phyloP scores from a whole-genome alignment of 257 asterid genomes.

The Solanum stenotomum region DNA sequence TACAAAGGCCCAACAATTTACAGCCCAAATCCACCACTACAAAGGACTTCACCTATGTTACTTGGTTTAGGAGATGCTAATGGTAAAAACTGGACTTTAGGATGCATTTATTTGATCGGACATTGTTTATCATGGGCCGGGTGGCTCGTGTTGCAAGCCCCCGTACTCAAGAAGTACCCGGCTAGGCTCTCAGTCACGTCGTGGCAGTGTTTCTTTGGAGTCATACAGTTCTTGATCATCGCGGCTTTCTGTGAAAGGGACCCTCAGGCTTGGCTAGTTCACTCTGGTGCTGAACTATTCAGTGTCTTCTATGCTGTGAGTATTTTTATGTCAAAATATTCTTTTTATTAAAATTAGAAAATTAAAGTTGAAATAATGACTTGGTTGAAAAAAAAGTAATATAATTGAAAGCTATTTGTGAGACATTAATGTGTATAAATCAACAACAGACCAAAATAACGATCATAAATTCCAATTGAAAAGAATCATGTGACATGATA shows the following conservation, averaged over 20 bases:
- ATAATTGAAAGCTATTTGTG: neutral
- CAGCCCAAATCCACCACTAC: conserved; percentile 55
- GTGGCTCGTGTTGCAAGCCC: conserved; percentile 91
- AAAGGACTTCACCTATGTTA: conserved; percentile 6
- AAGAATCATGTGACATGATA: neutral
- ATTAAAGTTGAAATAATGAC: neutral
- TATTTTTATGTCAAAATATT: neutral
- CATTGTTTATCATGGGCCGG: conserved; percentile 96
- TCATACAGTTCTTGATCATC: conserved; percentile 67
- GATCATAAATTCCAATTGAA: neutral
- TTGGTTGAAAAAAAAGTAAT: neutral
- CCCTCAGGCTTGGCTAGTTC: conserved; percentile 82
- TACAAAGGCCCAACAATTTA: conserved; percentile 90
- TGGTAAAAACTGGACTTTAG: conserved; percentile 86
- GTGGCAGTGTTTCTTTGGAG: conserved; percentile 83
- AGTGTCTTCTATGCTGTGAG: conserved; percentile 93
- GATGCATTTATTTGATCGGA: conserved; percentile 83
- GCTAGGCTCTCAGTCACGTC: conserved; percentile 90
- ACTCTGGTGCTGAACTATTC: conserved; percentile 78
- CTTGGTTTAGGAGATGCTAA: conserved; percentile 49
- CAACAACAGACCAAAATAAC: neutral
- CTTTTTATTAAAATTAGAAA: neutral
- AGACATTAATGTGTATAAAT: neutral
- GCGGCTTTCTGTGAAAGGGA: conserved; percentile 84
- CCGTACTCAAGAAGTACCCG: conserved; percentile 74